Percentiles rank a stretch among this genome's conserved stretches.
phyloP scores from a whole-genome alignment of 1,284 basidiomycete species.

The Cryptococcus sp. region DNA sequence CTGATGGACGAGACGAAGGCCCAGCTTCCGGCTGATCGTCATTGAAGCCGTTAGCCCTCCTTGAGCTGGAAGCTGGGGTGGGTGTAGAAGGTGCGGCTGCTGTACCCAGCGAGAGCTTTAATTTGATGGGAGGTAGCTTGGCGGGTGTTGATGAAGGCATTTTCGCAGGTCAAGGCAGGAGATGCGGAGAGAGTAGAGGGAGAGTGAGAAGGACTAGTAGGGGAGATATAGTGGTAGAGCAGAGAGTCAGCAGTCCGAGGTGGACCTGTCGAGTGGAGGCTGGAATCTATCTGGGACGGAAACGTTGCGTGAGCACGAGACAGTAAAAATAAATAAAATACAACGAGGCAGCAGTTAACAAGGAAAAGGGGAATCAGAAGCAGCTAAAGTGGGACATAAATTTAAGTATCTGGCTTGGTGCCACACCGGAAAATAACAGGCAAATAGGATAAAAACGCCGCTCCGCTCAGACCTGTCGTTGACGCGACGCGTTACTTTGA shows the following conservation, averaged over 20 bases:
- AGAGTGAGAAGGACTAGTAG: background rate
- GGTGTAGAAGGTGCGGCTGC: constrained; percentile 1
- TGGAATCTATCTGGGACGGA: background rate
- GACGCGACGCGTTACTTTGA: no score
- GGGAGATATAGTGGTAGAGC: background rate
- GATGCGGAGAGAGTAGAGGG: constrained; percentile 58
- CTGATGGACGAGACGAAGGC: constrained; percentile 2
- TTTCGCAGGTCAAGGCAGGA: constrained; percentile 46
- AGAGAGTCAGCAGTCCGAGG: background rate
- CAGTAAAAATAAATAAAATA: no score
- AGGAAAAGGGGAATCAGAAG: no score
- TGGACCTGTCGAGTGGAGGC: constrained; percentile 26
- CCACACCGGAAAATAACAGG: no score
- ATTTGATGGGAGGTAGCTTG: constrained; percentile 38
- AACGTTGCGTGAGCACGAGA: no score
- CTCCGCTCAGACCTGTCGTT: no score
- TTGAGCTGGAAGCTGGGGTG: constrained; percentile 5
- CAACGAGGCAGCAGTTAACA: no score
- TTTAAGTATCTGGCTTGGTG: no score
- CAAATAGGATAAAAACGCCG: no score
- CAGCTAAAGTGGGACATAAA: no score
- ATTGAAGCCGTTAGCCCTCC: constrained; percentile 9
- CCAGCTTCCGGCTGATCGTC: constrained; percentile 6
- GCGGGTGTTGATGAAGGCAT: constrained; percentile 53
- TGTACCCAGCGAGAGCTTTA: constrained; percentile 37